Evolutionary conservation across 2,329 filamentous ascomycete genomes (phyloP), one percentile per base, ranked within the genome.

Genomic region (Cladosporium sp.): DNA sequence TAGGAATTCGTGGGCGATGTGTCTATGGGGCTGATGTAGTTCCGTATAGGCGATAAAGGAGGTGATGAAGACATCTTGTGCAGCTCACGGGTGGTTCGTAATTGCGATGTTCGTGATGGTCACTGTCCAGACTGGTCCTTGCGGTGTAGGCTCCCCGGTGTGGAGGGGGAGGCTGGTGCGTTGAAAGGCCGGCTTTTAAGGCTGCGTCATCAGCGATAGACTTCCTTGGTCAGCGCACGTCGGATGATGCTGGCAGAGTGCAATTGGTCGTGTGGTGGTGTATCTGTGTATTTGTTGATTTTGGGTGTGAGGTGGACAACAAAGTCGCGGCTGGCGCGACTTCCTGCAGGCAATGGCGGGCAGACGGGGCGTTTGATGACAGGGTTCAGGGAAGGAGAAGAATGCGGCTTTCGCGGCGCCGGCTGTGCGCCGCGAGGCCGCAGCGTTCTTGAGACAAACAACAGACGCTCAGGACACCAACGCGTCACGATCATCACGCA

Each of bases 1-100:
- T 63, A 66, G 11, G 69, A 67, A 35, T 54, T 63, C 46, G 63
- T 66, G 51, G 69, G 66, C 18, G 70, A 70, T 56, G 72, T 71
- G 52, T 74, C 71, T 46, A 73, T 61, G 56, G 70, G 74, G 13
- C 71, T 72, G 44, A 68, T 69, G 59, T 68, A 70, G 56, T 73
- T 66, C 50, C 67, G 68, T 32, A 70, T 66, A 33, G 72, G 71
- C 33, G 72, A 72, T 49, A 67, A 63, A 33, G 72, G 72, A 37
- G 73, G 71, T 34, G 72, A 74, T 16, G 72, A 68, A 18, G 54
- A 58, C 50, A 62, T 60, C 56, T 62, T 61, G 35, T 38, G 35
- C 38, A 18, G 37, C 43, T 49, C 35, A 28, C 54, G 33, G 33
- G 16, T 40, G 22, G 33, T 22, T 48, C 32, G 43, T 45, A 6